A percentile compares a stretch with the other conserved stretches of the same genome.
These are phyloP conservation scores for Agaricus sinodeliciosus DNA, from an alignment of 768 basidiomycete genomes.

Conservation along the genomic window DNA sequence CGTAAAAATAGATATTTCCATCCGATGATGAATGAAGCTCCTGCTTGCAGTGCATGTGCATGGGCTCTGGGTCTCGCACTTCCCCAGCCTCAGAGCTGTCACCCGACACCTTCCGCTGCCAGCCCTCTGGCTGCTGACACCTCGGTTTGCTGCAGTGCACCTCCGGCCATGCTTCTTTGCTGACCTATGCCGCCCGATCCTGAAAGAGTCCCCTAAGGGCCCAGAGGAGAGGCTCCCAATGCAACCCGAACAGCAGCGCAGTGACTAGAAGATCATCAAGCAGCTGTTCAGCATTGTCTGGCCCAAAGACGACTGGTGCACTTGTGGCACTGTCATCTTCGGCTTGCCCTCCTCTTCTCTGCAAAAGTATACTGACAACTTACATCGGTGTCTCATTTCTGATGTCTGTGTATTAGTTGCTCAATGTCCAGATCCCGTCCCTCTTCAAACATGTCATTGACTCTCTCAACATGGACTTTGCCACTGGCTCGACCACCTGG, in stretches of 20 bases:
- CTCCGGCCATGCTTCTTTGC: neutral
- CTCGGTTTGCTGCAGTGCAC: neutral
- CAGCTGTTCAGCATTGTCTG: constrained; percentile 85
- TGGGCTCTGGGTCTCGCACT: neutral
- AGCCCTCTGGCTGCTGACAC: neutral
- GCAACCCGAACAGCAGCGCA: constrained; percentile 48
- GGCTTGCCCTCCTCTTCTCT: constrained; percentile 68
- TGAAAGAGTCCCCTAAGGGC: too few species aligned
- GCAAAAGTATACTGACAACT: constrained; percentile 62
- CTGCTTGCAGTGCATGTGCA: neutral
- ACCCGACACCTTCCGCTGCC: neutral
- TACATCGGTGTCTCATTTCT: too few species aligned
- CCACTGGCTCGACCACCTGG: too few species aligned
- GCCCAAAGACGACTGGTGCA: constrained; percentile 82
- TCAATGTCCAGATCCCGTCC: too few species aligned
- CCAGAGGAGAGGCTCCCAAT: too few species aligned
- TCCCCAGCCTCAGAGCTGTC: neutral
- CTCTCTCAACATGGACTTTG: too few species aligned
- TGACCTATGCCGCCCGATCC: neutral
- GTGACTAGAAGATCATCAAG: constrained; percentile 85
- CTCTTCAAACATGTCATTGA: too few species aligned
- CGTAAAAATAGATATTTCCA: neutral
- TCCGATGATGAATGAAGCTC: neutral
- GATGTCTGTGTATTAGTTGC: too few species aligned
- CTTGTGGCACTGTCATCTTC: constrained; percentile 72